Percentiles rank a stretch among this genome's conserved stretches.
phyloP scores from a whole-genome alignment of 1,139 yeast genomes.

The Blastobotrys persicus region DNA sequence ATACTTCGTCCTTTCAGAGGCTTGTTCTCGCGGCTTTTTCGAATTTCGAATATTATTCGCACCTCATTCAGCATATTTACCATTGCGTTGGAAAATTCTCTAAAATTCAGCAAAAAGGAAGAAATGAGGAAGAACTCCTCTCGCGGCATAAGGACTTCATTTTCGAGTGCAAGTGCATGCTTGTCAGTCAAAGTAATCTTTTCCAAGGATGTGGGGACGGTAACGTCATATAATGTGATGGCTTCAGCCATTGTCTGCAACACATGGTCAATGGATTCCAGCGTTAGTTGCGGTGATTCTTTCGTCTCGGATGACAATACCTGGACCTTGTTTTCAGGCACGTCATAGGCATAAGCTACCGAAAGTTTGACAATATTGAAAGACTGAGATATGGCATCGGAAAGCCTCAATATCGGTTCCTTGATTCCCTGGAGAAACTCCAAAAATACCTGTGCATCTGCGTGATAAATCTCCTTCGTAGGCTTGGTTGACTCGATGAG shows the following conservation, averaged over 20 bases:
- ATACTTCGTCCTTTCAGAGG: slow-evolving; percentile 38
- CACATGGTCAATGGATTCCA: slow-evolving; percentile 33
- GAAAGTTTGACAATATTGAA: slow-evolving; percentile 36
- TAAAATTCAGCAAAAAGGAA: slow-evolving; percentile 47
- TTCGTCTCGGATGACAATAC: slow-evolving; percentile 6
- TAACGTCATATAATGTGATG: slow-evolving; percentile 37
- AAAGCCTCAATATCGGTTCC: slow-evolving; percentile 38
- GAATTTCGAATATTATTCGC: slow-evolving; percentile 34
- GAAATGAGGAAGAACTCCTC: slow-evolving; percentile 50
- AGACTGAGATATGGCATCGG: slow-evolving; percentile 36
- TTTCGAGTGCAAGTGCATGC: slow-evolving; percentile 9
- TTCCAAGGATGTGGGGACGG: slow-evolving; percentile 26
- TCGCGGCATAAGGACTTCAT: slow-evolving; percentile 40
- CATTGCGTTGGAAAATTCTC: slow-evolving; percentile 41
- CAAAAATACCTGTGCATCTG: slow-evolving; percentile 37
- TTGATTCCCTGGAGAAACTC: slow-evolving; percentile 36
- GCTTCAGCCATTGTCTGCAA: slow-evolving; percentile 34
- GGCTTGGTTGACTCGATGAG: slow-evolving; percentile 23
- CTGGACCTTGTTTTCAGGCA: slow-evolving; percentile 25
- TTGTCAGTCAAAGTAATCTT: slow-evolving; percentile 7
- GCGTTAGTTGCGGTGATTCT: slow-evolving; percentile 18
- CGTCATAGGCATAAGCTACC: slow-evolving; percentile 45
- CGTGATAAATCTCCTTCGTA: slow-evolving; percentile 40
- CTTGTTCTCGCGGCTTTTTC: slow-evolving; percentile 40
- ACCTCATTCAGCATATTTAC: slow-evolving; percentile 38